A percentile compares a stretch with the other conserved stretches of the same genome.
These are phyloP conservation scores for Lithospermum erythrorhizon DNA, from an alignment of 257 asterid species.

Conservation along the genomic window DNA sequence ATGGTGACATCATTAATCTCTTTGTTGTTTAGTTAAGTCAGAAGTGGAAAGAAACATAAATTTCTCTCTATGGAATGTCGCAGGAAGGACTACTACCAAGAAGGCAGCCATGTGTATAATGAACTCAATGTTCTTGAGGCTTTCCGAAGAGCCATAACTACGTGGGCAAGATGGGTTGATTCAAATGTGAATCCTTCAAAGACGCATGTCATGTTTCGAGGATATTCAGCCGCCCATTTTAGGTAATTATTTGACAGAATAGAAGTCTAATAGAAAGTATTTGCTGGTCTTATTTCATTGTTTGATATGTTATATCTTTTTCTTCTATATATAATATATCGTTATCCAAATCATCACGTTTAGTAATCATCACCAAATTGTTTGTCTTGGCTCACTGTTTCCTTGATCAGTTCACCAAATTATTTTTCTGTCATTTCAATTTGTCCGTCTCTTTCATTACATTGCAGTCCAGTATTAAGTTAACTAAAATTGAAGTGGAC, in stretches of 20 bases:
- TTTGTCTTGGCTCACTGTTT: background rate
- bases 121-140: constrained; percentile 50
- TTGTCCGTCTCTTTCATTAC: background rate
- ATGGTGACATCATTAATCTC: background rate
- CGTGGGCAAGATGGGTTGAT: constrained; percentile 77
- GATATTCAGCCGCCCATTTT: constrained; percentile 68
- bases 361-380: background rate
- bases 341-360: background rate
- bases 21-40: background rate
- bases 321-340: background rate
- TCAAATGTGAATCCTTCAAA: constrained; percentile 37
- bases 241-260: constrained; percentile 20
- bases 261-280: background rate
- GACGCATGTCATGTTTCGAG: constrained; percentile 52
- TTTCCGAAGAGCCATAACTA: constrained; percentile 50
- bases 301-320: background rate
- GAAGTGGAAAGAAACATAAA: background rate
- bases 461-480: background rate
- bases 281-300: too few relatives aligned
- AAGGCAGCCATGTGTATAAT: constrained; percentile 52
- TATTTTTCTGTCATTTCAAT: background rate
- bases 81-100: constrained; percentile 73
- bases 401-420: background rate
- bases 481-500: background rate
- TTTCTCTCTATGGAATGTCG: constrained; percentile 7